A percentile compares a stretch with the other conserved stretches of the same genome.
These are phyloP conservation scores for Mycosphaerella sp. DNA, from an alignment of 2,329 filamentous ascomycete species.

Conservation along the genomic window DNA sequence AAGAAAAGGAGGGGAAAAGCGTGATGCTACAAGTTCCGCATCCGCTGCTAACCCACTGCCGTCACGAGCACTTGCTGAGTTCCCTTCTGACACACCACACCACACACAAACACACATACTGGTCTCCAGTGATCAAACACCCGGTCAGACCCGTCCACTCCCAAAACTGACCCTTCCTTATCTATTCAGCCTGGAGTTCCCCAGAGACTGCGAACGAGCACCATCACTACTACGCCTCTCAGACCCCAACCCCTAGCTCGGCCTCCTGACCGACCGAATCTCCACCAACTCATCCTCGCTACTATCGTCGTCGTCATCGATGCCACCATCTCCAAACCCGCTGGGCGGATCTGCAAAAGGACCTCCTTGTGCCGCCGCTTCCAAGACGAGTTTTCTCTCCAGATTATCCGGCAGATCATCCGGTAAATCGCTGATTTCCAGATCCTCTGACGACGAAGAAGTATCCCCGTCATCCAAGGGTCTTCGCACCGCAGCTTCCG, in stretches of 20 bases:
- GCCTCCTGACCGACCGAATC: constrained; percentile 28
- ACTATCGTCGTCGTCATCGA: constrained; percentile 21
- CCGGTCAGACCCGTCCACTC: no score
- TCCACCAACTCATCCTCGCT: constrained; percentile 30
- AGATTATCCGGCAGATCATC: constrained; percentile 7
- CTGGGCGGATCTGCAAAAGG: constrained; percentile 20
- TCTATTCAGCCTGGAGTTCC: neutral
- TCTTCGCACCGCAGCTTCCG: constrained; percentile 31
- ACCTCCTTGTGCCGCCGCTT: constrained; percentile 9
- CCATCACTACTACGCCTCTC: neutral
- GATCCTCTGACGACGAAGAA: constrained; percentile 8
- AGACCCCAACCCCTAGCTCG: constrained; percentile 21
- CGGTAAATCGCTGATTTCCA: constrained; percentile 5
- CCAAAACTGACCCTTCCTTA: no score
- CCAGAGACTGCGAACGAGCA: neutral
- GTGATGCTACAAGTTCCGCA: neutral
- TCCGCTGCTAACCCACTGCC: no score
- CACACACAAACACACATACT: no score
- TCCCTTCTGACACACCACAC: no score
- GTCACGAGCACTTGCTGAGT: no score
- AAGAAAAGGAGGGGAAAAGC: no score
- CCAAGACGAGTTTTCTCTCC: constrained; percentile 14
- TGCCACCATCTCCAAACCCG: constrained; percentile 1
- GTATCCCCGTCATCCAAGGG: constrained; percentile 26
- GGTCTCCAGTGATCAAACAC: no score